Conservation (phyloP, 129 eudicot species). For the Cynara cardunculus region DNA sequence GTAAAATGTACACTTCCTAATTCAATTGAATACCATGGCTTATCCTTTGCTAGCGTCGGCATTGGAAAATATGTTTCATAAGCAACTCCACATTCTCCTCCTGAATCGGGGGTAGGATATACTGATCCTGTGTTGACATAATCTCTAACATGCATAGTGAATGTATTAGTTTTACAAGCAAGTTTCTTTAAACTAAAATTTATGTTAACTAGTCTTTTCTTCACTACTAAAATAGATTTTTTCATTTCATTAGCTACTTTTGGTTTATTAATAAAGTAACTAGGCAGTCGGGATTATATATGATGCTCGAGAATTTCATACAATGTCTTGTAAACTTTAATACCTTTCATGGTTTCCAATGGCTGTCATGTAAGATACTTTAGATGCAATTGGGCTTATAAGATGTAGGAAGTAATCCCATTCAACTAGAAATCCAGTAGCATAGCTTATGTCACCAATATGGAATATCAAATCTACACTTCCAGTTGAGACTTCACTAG, state of each 20-base stretch:
- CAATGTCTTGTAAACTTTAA: neutral
- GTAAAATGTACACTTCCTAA: constrained; percentile 87
- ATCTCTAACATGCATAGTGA: constrained; percentile 43
- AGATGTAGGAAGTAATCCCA: constrained; percentile 94
- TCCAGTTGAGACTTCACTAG: constrained; percentile 55
- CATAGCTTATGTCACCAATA: constrained; percentile 95
- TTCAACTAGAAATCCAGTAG: constrained; percentile 83
- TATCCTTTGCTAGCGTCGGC: constrained; percentile 75
- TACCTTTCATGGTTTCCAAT: constrained; percentile 98
- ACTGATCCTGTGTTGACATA: constrained; percentile 62
- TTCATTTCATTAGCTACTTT: neutral
- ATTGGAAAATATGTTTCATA: constrained; percentile 87
- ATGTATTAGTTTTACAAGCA: neutral
- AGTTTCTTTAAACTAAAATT: neutral
- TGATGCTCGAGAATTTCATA: neutral
- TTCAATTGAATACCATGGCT: constrained; percentile 95
- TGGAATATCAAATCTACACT: constrained; percentile 68
- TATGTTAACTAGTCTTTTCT: neutral
- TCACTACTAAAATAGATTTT: neutral
- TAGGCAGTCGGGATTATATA: neutral
- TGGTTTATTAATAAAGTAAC: neutral
- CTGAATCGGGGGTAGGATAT: constrained; percentile 79
- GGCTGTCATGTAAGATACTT: constrained; percentile 85
- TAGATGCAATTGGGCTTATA: constrained; percentile 66
- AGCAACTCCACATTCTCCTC: constrained; percentile 96